Evolutionary conservation across 2,329 filamentous ascomycete species (phyloP), one percentile per base, ranked within the genome.

Genomic region (Sporothrix dimorphospora): DNA sequence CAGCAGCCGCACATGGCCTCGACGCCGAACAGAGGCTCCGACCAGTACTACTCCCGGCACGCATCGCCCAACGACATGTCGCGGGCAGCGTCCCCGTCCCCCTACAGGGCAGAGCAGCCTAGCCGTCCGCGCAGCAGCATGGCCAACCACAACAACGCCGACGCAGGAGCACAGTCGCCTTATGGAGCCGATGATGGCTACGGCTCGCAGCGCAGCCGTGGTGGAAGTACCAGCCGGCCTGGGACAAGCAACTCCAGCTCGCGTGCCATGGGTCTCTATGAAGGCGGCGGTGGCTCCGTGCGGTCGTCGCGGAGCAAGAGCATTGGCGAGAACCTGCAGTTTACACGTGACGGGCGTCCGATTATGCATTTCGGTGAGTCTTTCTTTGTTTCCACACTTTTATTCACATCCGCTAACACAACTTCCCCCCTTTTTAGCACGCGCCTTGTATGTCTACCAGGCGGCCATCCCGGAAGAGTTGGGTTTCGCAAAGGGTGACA

Each of bases 391-490:
- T 65, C 59, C 21, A 71, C 66, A n/a, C 2, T 63, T 55, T 3
- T 27, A 38, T 72, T 75, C 66, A 34, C 72, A 70, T 57, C n/a
- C 61, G 38, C 70, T 73, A 40, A 73, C 65, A 47, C 1, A 0
- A n/a, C n/a, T n/a, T 9, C 21, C 24, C n/a, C 21, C 74, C 51
- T 77, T 57, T 16, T 6, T 24, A 98, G 96, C 96, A 71, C 92
- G 95, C 55, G 95, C 96, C 34, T 87, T 98, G 84, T 99, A 98
- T 81, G 90, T 93, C 84, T 99, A 99, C 81, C 90, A 92, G 78
- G 94, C 96, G 2, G 95, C 94, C 27, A 99, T 99, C 72, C 94
- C 95, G 0, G 96, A 98, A 80, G 97, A 99, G 82, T 84, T 99
- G 24, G 92, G 92, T 16, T 99, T 99, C 81, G 86, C 87, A 63